phyloP scores from a whole-genome alignment of 2,329 filamentous ascomycete species.

The Sphaerulina musiva region DNA sequence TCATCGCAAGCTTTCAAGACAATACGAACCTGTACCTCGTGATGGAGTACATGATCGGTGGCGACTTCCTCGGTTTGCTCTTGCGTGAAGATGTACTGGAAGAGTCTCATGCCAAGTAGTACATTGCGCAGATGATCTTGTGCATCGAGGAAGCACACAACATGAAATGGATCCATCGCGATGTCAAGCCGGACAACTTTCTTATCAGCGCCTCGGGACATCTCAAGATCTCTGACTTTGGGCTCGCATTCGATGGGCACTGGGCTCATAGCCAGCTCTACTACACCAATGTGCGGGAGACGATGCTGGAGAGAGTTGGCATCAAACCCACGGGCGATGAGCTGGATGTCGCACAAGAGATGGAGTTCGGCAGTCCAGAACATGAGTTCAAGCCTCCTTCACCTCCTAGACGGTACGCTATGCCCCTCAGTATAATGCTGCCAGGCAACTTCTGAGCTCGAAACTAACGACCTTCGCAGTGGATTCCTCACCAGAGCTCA shows the following conservation, averaged over 20 bases:
- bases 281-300: conserved; percentile 76
- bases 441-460: neutral
- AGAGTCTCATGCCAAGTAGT: conserved; percentile 74
- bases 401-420: neutral
- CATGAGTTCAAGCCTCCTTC: conserved; percentile 1
- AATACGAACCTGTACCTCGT: conserved; percentile 77
- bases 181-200: conserved; percentile 97
- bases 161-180: conserved; percentile 85
- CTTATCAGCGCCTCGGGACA: conserved; percentile 82
- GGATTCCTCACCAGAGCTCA: conserved; percentile 10
- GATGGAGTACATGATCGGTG: conserved; percentile 97
- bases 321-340: conserved; percentile 68
- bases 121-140: conserved; percentile 91
- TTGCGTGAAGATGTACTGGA: conserved; percentile 77
- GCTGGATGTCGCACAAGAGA: conserved; percentile 56
- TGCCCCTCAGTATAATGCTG: neutral
- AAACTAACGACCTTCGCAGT: neutral
- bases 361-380: neutral
- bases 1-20: conserved; percentile 87
- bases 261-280: conserved; percentile 89
- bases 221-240: conserved; percentile 93
- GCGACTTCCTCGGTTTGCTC: conserved; percentile 82
- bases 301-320: conserved; percentile 67
- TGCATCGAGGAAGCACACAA: conserved; percentile 89
- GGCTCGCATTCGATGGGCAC: conserved; percentile 87